A percentile compares a stretch with the other conserved stretches of the same genome.
Evolutionary conservation across 2,329 filamentous ascomycete genomes (phyloP).

Genomic region (Emergomyces africanus): DNA sequence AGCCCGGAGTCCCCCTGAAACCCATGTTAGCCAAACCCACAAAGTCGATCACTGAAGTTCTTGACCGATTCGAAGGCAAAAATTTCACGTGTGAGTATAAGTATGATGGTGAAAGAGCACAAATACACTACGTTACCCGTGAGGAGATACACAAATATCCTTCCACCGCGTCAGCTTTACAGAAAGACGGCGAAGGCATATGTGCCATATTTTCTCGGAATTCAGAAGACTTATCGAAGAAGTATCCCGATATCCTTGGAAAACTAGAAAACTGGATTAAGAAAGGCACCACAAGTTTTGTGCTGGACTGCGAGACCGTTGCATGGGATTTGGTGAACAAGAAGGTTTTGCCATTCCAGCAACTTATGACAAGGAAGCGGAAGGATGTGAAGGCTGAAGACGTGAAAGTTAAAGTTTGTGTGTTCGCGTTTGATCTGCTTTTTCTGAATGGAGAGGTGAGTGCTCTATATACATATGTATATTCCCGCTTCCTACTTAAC

Average conservation of each 20-base stretch:
- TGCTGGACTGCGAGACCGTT: conserved; percentile 96
- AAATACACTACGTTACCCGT: conserved; percentile 91
- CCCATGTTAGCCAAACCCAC: conserved; percentile 98
- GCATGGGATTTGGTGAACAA: conserved; percentile 93
- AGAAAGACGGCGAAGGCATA: conserved; percentile 56
- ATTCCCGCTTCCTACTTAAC: neutral
- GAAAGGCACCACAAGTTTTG: conserved; percentile 79
- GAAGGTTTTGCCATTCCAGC: conserved; percentile 93
- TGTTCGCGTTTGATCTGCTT: conserved; percentile 90
- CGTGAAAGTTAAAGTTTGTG: conserved; percentile 91
- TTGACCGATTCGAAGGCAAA: conserved; percentile 91
- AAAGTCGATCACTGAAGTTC: conserved; percentile 93
- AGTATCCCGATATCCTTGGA: conserved; percentile 88
- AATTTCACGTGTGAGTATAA: conserved; percentile 98
- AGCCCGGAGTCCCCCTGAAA: conserved; percentile 87
- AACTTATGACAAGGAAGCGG: conserved; percentile 93
- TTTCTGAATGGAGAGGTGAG: conserved; percentile 76
- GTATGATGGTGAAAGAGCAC: conserved; percentile 95
- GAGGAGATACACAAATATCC: conserved; percentile 59
- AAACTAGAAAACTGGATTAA: conserved; percentile 88
- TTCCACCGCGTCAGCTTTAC: conserved; percentile 46
- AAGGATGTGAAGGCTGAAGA: conserved; percentile 96
- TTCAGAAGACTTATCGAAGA: conserved; percentile 92
- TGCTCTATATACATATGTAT: neutral
- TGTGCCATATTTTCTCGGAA: conserved; percentile 95